Base-by-base conservation (phyloP, 176 grass and related monocot species). In the Poa annua region DNA sequence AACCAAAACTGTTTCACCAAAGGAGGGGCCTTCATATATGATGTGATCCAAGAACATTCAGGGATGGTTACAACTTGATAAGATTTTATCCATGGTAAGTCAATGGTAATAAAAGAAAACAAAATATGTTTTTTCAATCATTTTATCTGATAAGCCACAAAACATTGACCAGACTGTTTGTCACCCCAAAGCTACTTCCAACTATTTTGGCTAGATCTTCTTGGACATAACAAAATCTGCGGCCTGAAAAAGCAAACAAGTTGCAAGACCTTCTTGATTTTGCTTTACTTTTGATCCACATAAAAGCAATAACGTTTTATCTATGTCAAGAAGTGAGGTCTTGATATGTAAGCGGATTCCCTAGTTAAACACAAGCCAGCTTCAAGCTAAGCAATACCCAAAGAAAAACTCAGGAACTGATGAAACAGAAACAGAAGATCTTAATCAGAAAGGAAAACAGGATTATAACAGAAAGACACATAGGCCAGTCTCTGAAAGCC, bases 101-200 rank as follows among this genome's bases (percentile, higher is more conserved):
- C 21, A 20, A 71, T 48, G 12, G 69, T 75, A 74, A 48, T 12
- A 24, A 25, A 3, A 83, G 41, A 10, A 83, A 64, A 65, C 8
- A 3, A 65, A 75, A 49, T 35, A 83, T 5, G 25, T 34, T 22
- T 29, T 59, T n/a, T 62, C 9, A 25, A 5, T 20, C 15, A 22
- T 24, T 22, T 63, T 33, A 44, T 61, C 16, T 61, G 33, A 85
- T 24, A 76, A 75, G 50, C n/a, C 50, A 75, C 26, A 57, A 69
- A 44, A 19, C 5, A 75, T 34, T 81, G 52, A 76, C 59, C 29
- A 35, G 42, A 76, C 54, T 57, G 16, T 68, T 80, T 76, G 4
- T 76, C 50, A 68, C 11, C n/a, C 17, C n/a, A 89, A 49, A 75
- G 61, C 29, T 81, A 34, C 13, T 75, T 68, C 12, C 39, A 88